Base-by-base conservation (phyloP, 306 rosid genomes). In the Citrullus amarus region DNA sequence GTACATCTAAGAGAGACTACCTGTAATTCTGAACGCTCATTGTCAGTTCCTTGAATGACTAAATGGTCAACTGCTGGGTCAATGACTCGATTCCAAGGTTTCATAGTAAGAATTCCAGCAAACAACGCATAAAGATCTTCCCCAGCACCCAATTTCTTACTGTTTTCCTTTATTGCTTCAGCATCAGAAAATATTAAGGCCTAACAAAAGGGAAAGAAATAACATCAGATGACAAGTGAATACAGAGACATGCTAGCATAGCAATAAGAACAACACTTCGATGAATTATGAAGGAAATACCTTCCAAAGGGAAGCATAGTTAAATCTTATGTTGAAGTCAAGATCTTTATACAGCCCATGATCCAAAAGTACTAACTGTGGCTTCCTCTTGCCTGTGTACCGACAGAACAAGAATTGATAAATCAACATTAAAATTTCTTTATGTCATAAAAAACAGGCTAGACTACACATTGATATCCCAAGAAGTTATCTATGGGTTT, bases 271-370 rank as follows among this genome's bases (percentile, higher is more conserved):
- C 20, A 20, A 39, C 20, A 48, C 5, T 50, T 32, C 9, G n/a
- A 75, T 30, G 76, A 41, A 80, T 75, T 69, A 32, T 2, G 32
- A 68, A 80, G 17, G 39, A 55, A 38, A 22, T 75, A 90, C 94
- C 96, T 91, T 95, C 99, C 99, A 92, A 5, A 95, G 93, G 80
- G 92, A 82, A 82, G 99, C 99, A 85, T 95, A 95, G 86, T 88
- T 92, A 77, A 68, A 82, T 88, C 97, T 92, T 32, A 87, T 95
- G 56, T 85, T 60, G 79, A 81, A 80, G 80, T 95, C 99, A 78
- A 95, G 99, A 63, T 89, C 98, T 87, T 88, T 95, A 82, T 95
- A 92, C 81, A 95, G 92, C 68, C 99, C 99, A 55, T 92, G 98
- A 82, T 95, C 99, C 80, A 95, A 87, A 80, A 95, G 91, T 71